phyloP scores from a whole-genome alignment of 345 rosid species.

The Streptanthus diversifolius region DNA sequence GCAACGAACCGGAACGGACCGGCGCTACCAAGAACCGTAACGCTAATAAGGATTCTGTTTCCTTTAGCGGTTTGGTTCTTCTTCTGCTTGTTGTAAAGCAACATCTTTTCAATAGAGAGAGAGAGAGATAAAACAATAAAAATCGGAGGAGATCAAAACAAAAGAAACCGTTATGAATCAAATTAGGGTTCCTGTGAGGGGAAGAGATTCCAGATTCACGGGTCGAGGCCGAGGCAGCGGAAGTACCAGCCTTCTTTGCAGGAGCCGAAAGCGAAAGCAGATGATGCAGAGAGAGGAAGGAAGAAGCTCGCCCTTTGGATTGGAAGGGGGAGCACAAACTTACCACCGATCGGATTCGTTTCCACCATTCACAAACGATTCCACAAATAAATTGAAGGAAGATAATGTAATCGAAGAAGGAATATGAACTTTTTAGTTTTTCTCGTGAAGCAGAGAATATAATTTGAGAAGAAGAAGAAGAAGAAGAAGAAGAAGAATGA shows the following conservation, averaged over 20 bases:
- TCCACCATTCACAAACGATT: conserved; percentile 93
- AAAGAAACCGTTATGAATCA: neutral
- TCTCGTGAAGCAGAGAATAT: neutral
- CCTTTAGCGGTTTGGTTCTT: conserved; percentile 62
- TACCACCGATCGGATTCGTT: conserved; percentile 45
- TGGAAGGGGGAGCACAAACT: conserved; percentile 82
- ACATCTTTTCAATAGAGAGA: conserved; percentile 50
- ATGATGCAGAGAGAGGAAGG: conserved; percentile 41
- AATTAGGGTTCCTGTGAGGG: neutral
- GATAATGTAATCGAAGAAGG: neutral
- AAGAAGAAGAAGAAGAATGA: neutral
- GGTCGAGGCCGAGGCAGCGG: conserved; percentile 97
- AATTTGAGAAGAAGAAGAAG: too few species aligned
- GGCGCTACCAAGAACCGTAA: conserved; percentile 87
- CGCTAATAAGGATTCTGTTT: conserved; percentile 67
- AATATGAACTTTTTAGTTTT: neutral
- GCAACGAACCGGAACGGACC: conserved; percentile 96
- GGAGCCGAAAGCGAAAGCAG: conserved; percentile 86
- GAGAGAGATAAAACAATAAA: neutral
- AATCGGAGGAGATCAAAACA: neutral
- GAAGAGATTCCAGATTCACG: conserved; percentile 35
- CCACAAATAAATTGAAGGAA: neutral
- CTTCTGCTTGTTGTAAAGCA: conserved; percentile 86
- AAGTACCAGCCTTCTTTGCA: conserved; percentile 99
- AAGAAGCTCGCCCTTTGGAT: conserved; percentile 77